Conservation (phyloP, 345 rosid species). For the Rubroshorea leprosula region DNA sequence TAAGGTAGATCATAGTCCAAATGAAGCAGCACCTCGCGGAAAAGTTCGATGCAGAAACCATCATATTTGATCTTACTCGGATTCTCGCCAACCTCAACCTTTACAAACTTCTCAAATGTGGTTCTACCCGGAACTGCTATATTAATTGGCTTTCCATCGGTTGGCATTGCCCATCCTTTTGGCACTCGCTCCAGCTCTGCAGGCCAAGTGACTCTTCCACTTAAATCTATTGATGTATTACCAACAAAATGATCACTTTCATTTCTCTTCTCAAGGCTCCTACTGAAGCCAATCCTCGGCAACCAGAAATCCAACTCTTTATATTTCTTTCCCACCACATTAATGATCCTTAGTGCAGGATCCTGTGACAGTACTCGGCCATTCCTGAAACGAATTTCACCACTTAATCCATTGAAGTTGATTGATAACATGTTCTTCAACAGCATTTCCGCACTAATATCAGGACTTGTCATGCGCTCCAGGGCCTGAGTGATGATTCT, state of each 20-base stretch:
- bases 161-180: slow-evolving; percentile 39
- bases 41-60: slow-evolving; percentile 55
- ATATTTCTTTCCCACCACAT: slow-evolving; percentile 36
- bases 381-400: slow-evolving; percentile 26
- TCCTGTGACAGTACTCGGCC: slow-evolving; percentile 7
- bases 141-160: slow-evolving; percentile 20
- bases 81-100: slow-evolving; percentile 12
- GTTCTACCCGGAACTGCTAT: slow-evolving; percentile 44
- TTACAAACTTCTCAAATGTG: slow-evolving; percentile 39
- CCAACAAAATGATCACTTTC: neutral
- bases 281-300: slow-evolving; percentile 29
- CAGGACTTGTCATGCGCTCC: neutral
- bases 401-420: slow-evolving; percentile 40
- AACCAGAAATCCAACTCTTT: slow-evolving; percentile 38
- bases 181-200: slow-evolving; percentile 21
- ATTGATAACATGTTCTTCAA: slow-evolving; percentile 18
- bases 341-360: slow-evolving; percentile 24
- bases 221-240: neutral
- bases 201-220: slow-evolving; percentile 33
- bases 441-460: neutral
- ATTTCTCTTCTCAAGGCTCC: too few species aligned
- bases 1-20: slow-evolving; percentile 23
- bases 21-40: slow-evolving; percentile 9
- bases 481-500: slow-evolving; percentile 10
- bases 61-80: slow-evolving; percentile 10